Base-by-base conservation (phyloP, 73 alveolate species). In the Uronychia setigera region DNA sequence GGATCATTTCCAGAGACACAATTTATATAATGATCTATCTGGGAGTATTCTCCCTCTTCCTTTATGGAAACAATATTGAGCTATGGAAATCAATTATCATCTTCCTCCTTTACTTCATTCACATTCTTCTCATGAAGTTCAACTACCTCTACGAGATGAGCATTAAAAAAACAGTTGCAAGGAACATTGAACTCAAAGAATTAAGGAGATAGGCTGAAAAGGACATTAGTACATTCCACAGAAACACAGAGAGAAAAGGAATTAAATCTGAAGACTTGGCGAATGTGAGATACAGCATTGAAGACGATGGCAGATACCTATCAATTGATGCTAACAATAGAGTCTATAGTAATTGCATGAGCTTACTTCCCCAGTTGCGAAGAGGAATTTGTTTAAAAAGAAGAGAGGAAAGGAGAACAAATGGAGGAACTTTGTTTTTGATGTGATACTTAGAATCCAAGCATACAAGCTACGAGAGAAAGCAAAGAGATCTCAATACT, bases 1-100 rank as follows among this genome's bases (percentile, higher is more conserved):
- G 95, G 95, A 85, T 85, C 59, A 85, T 85, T 67, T 79, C 92
- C 25, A 85, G 95, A 85, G 95, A 90, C 85, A 90, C 95, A 11
- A 31, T 90, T 0, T 85, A 81, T 60, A 33, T 90, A 26, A 77
- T 90, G 25, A 26, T 85, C 67, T 90, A 90, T 82, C 74, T 85
- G 35, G 34, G 77, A 0, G 85, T 80, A 14, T 77, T 90, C 77
- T 59, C 92, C 1, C 85, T 83, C 32, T 90, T 90, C 85, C 79
- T 90, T 80, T 32, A 57, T 28, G 82, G 85, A 59, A 90, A 90
- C 84, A 58, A 85, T 26, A 80, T 90, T 57, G 83, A 57, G 31
- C 57, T 80, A 0, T 85, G 87, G 91, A 83, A 84, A 31, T 85
- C 92, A 0, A 30, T 80, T 1, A 32, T 80, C 9, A 76, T 90